These are phyloP conservation scores for Dactylella cylindrospora DNA, from an alignment of 2,329 filamentous ascomycete genomes.

Conservation along the genomic window DNA sequence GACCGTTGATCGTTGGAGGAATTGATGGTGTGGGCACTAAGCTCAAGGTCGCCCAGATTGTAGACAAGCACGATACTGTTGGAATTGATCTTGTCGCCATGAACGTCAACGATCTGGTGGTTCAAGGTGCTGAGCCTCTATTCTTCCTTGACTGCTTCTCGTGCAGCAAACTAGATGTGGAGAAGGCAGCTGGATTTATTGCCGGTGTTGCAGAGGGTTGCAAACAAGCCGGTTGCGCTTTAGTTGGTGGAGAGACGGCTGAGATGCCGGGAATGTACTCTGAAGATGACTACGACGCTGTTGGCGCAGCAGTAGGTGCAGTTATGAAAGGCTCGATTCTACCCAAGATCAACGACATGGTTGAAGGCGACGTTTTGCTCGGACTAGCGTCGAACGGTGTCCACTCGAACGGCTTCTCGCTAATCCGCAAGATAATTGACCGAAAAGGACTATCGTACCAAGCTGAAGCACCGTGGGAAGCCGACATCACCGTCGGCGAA, in stretches of 20 bases:
- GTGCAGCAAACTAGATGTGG: slow-evolving; percentile 80
- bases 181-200: slow-evolving; percentile 79
- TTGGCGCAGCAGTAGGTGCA: slow-evolving; percentile 84
- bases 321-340: slow-evolving; percentile 68
- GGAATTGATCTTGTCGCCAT: slow-evolving; percentile 94
- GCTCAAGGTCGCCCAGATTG: slow-evolving; percentile 88
- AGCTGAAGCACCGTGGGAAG: slow-evolving; percentile 74
- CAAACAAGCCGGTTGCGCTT: slow-evolving; percentile 76
- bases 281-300: slow-evolving; percentile 86
- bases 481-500: slow-evolving; percentile 65
- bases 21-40: slow-evolving; percentile 98
- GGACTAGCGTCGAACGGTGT: slow-evolving; percentile 82
- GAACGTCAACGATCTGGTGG: slow-evolving; percentile 97
- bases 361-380: slow-evolving; percentile 77
- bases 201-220: slow-evolving; percentile 88
- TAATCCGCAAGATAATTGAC: slow-evolving; percentile 87
- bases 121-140: slow-evolving; percentile 89
- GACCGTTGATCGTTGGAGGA: slow-evolving; percentile 83
- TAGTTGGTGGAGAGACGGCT: slow-evolving; percentile 96
- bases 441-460: slow-evolving; percentile 70
- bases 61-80: slow-evolving; percentile 88
- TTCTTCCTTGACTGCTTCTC: slow-evolving; percentile 99
- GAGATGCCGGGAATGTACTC: slow-evolving; percentile 97
- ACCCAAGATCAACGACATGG: slow-evolving; percentile 75
- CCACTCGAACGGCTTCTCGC: slow-evolving; percentile 96